Base-by-base conservation (phyloP, 805 yeast species). In the Candida multigemmis region DNA sequence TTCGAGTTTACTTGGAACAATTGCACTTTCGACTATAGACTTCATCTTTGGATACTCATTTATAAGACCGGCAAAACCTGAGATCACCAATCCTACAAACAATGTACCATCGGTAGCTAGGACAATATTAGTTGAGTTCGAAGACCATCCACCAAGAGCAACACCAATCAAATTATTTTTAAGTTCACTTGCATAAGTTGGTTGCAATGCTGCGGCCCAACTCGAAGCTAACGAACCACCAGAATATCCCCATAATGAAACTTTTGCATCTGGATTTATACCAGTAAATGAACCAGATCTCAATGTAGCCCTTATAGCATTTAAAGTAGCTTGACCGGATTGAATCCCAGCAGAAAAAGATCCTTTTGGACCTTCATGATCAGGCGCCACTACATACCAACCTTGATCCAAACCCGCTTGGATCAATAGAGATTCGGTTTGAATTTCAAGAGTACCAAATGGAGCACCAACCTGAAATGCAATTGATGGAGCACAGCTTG, bases 131-230 rank as follows among this genome's bases (percentile, higher is more conserved):
- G 54, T 50, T 5, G 55, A 32, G 27, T 56, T 53, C 11, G 54
- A 40, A 6, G 47, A 50, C 35, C 48, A 41, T 8, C 62, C 62
- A 10, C 62, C 62, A n/a, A 54, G 14, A 1, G 56, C 55, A 7
- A 41, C 53, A 13, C 61, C 63, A 14, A 40, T 30, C 4, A 32
- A 42, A 22, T 22, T 42, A 12, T 31, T 29, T 27, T 12, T 26
- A n/a, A 36, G 30, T 34, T 56, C 61, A 3, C 56, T 54, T 4
- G 60, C 60, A 27, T 56, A 56, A 3, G 30, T 23, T 4, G 59
- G 57, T 26, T 48, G 56, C 14, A 52, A 31, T 6, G 46, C 45
- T 2, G 53, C 47, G 5, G 58, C 59, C 64, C 64, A 56, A 5
- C 51, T 45, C 10, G 51, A 28, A 7, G 62, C 54, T 14, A 53